A percentile compares a stretch with the other conserved stretches of the same genome.
phyloP scores from a whole-genome alignment of 1,139 yeast genomes.

The Saccharomyces uvarum region DNA sequence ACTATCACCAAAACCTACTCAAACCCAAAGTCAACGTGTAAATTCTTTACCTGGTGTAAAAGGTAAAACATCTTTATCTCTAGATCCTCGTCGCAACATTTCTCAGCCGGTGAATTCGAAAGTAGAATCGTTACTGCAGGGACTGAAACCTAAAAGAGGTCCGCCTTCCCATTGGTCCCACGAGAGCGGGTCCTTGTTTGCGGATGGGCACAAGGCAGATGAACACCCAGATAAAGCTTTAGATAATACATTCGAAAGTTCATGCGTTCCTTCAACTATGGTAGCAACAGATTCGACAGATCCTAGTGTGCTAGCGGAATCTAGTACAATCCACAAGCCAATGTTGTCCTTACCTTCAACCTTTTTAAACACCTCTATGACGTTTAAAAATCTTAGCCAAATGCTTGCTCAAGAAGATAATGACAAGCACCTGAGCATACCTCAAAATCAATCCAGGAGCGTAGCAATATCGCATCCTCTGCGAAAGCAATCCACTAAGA shows the following conservation, averaged over 20 bases:
- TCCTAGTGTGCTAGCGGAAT: slow-evolving; percentile 25
- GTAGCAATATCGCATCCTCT: slow-evolving; percentile 6
- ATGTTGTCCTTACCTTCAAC: slow-evolving; percentile 21
- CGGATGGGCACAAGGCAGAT: background rate
- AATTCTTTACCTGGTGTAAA: background rate
- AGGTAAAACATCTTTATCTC: background rate
- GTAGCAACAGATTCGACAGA: slow-evolving; percentile 5
- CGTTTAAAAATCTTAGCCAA: slow-evolving; percentile 24
- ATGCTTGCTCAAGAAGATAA: slow-evolving; percentile 13
- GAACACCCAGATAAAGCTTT: background rate
- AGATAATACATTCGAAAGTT: background rate
- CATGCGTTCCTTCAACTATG: background rate
- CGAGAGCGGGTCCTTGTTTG: background rate
- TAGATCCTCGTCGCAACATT: slow-evolving; percentile 29
- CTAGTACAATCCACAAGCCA: slow-evolving; percentile 23
- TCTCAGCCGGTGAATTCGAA: slow-evolving; percentile 19
- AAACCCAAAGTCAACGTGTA: background rate
- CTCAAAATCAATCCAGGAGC: background rate
- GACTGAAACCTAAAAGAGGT: background rate
- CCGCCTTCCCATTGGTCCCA: background rate
- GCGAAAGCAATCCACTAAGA: slow-evolving; percentile 15
- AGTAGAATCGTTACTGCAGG: slow-evolving; percentile 13
- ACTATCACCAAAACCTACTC: background rate
- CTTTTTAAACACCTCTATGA: slow-evolving; percentile 21
- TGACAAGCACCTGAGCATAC: background rate